Conservation (phyloP, 805 yeast genomes). For the Kockiozyma suomiensis region DNA sequence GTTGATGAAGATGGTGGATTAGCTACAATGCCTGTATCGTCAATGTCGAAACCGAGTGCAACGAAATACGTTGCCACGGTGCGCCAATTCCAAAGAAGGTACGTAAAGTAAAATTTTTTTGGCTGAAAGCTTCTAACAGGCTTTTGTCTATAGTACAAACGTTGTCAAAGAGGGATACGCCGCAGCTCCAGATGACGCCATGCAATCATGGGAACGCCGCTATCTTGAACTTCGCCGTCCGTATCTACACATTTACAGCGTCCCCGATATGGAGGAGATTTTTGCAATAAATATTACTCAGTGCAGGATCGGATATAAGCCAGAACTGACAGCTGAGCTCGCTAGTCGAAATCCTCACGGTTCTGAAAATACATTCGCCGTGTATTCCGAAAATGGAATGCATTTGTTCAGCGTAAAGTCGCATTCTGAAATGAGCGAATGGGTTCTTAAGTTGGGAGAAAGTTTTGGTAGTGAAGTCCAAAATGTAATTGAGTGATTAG, state of each 20-base stretch:
- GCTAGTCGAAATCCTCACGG: constrained; percentile 9
- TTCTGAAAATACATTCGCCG: constrained; percentile 20
- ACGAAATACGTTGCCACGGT: constrained; percentile 28
- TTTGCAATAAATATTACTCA: constrained; percentile 24
- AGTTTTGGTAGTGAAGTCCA: constrained; percentile 15
- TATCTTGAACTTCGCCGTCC: constrained; percentile 32
- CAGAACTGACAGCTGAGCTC: constrained; percentile 22
- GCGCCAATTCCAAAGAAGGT: constrained; percentile 25
- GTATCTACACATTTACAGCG: constrained; percentile 21
- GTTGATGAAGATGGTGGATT: constrained; percentile 1
- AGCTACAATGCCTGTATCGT: background rate
- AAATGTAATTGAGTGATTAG: background rate
- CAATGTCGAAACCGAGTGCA: constrained; percentile 14
- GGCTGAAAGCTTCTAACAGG: background rate
- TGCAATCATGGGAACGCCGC: constrained; percentile 28
- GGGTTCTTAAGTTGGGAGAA: constrained; percentile 25
- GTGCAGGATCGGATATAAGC: constrained; percentile 27
- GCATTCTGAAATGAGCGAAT: constrained; percentile 26
- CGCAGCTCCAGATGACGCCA: constrained; percentile 24
- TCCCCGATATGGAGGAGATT: constrained; percentile 15
- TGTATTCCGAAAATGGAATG: constrained; percentile 19
- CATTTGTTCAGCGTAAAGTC: constrained; percentile 25
- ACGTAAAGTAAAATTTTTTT: background rate
- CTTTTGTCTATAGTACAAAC: background rate
- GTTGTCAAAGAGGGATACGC: constrained; percentile 21